Percentiles rank a stretch among this genome's conserved stretches.
These are phyloP conservation scores for Theileria annulata DNA, from an alignment of 169 alveolate genomes.

Conservation along the genomic window DNA sequence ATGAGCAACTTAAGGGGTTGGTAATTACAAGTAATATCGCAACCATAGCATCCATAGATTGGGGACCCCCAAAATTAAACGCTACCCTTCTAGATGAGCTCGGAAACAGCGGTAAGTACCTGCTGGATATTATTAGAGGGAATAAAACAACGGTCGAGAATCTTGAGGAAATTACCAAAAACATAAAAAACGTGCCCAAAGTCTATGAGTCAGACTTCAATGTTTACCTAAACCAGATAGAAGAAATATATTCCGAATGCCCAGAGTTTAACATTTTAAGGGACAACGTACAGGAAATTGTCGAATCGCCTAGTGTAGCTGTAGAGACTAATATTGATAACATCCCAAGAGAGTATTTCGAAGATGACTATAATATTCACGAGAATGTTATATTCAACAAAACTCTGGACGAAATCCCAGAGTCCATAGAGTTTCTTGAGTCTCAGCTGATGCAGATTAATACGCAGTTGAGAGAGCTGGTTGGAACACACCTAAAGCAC, in stretches of 20 bases:
- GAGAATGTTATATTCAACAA: constrained; percentile 29
- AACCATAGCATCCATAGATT: constrained; percentile 54
- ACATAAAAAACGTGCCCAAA: constrained; percentile 40
- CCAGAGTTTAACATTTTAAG: not conserved
- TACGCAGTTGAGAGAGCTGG: constrained; percentile 51
- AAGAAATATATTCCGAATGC: not conserved
- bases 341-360: constrained; percentile 47
- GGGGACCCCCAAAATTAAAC: constrained; percentile 57
- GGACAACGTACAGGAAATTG: not conserved
- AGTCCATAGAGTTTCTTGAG: constrained; percentile 35
- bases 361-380: constrained; percentile 32
- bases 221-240: constrained; percentile 39
- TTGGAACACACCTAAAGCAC: constrained; percentile 50
- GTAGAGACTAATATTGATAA: constrained; percentile 10
- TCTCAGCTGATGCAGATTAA: constrained; percentile 45
- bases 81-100: constrained; percentile 6
- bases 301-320: not conserved
- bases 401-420: constrained; percentile 49
- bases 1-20: constrained; percentile 12
- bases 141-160: constrained; percentile 8
- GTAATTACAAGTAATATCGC: constrained; percentile 61
- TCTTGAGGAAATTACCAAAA: not conserved
- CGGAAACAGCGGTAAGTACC: constrained; percentile 32
- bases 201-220: constrained; percentile 59
- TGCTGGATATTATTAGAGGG: constrained; percentile 7